These are phyloP conservation scores for Fusarium falciforme DNA, from an alignment of 2,329 filamentous ascomycete genomes.

Conservation along the genomic window DNA sequence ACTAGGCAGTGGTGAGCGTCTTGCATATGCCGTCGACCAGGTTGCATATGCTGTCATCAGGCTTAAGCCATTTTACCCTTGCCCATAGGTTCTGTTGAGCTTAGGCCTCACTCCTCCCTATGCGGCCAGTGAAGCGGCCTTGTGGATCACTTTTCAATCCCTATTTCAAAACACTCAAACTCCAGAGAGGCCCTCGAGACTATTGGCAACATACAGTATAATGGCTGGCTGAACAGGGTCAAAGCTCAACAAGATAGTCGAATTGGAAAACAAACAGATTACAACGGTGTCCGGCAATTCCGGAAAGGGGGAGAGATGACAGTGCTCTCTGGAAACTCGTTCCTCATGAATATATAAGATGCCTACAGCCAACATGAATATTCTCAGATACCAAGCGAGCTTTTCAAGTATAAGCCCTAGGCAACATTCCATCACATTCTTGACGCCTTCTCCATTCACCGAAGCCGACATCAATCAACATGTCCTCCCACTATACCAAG, in stretches of 20 bases:
- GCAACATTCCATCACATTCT: not conserved
- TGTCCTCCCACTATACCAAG: not conserved
- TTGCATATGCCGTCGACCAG: not conserved
- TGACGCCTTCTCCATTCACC: not conserved
- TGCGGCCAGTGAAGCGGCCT: not conserved
- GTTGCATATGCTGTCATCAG: not conserved
- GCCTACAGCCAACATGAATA: not conserved
- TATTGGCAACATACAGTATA: not conserved
- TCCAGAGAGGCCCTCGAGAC: fast-evolving
- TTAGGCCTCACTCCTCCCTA: not conserved
- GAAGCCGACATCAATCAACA: not conserved
- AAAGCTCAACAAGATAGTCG: not conserved
- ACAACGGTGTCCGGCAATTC: not conserved
- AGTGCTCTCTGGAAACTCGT: not conserved
- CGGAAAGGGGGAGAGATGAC: not conserved
- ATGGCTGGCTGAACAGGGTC: not conserved
- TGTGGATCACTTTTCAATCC: not conserved
- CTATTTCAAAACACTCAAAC: not conserved
- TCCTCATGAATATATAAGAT: not conserved
- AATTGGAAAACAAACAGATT: not conserved
- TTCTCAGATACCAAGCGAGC: not conserved
- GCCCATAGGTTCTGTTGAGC: not conserved
- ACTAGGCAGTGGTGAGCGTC: not conserved
- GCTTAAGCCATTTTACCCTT: not conserved
- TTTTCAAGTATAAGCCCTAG: not conserved